Base-by-base conservation (phyloP, 306 rosid genomes). In the Lablab purpureus region DNA sequence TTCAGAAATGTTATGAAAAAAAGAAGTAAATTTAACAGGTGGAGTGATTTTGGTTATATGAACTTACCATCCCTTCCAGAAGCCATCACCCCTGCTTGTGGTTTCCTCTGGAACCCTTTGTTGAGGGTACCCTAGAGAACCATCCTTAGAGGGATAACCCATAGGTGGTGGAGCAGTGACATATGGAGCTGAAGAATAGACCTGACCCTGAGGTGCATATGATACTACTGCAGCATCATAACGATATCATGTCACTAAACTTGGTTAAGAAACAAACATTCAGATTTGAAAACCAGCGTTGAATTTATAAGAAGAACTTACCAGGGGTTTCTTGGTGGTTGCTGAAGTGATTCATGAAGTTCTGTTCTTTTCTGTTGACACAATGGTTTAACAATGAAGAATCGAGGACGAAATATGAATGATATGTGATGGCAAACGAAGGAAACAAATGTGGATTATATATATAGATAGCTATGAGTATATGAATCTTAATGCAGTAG, bases 51-150 rank as follows among this genome's bases (percentile, higher is more conserved):
- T 80, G 45, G 32, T 0, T 3, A 19, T 12, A 30, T 25, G 41
- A 74, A 58, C 85, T 72, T 12, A 83, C 87, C 90, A 87, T 80
- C 90, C 87, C 49, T 84, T 84, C 85, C 79, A 84, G 40, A 87
- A 87, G 54, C 88, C 87, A 78, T 84, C 88, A 59, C 87, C 88
- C 51, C 52, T 84, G 51, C 65, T 55, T n/a, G 81, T 82, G 15
- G 86, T 87, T 78, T 87, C 28, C 2, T 54, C 52, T 32, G 79
- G 56, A 50, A 74, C 70, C 25, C 68, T 67, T 7, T 69, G 80
- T 67, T 86, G 81, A 10, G 83, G 66, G 43, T 70, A 70, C 74
- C 74, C 82, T 82, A 43, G 11, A 67, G 71, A 28, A 27, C 30
- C 81, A 74, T 83, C 78, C 40, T 79, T 74, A 11, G 84, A 59